A percentile compares a stretch with the other conserved stretches of the same genome.
Conservation (phyloP, 2,329 filamentous ascomycete genomes). For the Acrocalymma vagum region DNA sequence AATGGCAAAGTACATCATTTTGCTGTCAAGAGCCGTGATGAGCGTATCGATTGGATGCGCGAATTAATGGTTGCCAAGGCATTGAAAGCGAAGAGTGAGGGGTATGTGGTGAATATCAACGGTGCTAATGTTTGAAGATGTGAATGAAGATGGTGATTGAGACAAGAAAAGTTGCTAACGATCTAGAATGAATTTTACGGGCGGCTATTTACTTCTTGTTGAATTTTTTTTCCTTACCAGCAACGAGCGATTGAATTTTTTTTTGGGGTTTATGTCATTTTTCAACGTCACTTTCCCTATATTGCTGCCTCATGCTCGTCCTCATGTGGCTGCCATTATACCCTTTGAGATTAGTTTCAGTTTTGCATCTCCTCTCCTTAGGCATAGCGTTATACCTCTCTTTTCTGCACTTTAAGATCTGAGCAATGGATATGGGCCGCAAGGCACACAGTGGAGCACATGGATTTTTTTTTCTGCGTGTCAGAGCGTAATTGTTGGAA, state of each 20-base stretch:
- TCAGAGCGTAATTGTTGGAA: too few species aligned
- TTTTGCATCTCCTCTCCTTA: slow-evolving; percentile 16
- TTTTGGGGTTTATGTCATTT: slow-evolving; percentile 11
- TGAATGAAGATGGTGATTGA: slow-evolving; percentile 3
- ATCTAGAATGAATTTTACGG: slow-evolving; percentile 3
- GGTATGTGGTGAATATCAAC: slow-evolving; percentile 83
- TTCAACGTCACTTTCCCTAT: slow-evolving; percentile 13
- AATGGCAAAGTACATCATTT: slow-evolving; percentile 89
- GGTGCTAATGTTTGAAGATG: slow-evolving; percentile 54
- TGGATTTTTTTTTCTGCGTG: too few species aligned
- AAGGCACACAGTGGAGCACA: slow-evolving; percentile 16
- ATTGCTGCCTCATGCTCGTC: slow-evolving; percentile 20
- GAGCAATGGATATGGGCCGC: slow-evolving; percentile 24
- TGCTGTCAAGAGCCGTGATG: slow-evolving; percentile 84
- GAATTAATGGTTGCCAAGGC: slow-evolving; percentile 93
- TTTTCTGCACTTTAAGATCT: slow-evolving; percentile 28
- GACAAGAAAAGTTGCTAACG: slow-evolving; percentile 4
- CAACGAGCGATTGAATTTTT: slow-evolving; percentile 26
- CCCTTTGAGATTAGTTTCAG: slow-evolving; percentile 25
- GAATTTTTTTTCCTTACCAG: slow-evolving; percentile 9
- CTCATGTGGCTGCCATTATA: slow-evolving; percentile 40
- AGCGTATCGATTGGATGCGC: slow-evolving; percentile 97
- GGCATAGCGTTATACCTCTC: slow-evolving; percentile 13
- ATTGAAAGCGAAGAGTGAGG: slow-evolving; percentile 82
- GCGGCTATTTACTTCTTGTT: slow-evolving; percentile 3